Conservation (phyloP, 495 filamentous ascomycete species). For the Arthonia radiata region DNA sequence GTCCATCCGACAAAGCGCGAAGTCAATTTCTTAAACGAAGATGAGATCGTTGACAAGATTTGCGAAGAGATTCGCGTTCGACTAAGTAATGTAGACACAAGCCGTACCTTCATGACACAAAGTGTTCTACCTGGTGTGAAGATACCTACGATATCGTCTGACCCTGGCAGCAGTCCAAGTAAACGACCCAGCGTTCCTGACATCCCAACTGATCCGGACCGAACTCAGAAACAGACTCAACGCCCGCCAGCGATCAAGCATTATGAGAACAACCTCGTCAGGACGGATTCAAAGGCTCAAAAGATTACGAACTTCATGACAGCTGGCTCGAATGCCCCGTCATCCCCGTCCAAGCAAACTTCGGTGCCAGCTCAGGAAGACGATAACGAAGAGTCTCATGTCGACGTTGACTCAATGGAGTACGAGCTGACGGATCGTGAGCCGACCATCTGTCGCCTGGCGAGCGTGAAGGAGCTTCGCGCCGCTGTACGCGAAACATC, state of each 20-base stretch:
- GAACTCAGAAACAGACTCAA: slow-evolving; percentile 19
- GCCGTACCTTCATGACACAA: slow-evolving; percentile 83
- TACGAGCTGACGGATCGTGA: slow-evolving; percentile 52
- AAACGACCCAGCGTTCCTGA: slow-evolving; percentile 10
- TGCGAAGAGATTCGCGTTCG: slow-evolving; percentile 58
- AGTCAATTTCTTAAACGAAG: slow-evolving; percentile 95
- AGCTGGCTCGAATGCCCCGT: too few species aligned
- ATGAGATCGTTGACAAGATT: slow-evolving; percentile 79
- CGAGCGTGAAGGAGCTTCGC: slow-evolving; percentile 64
- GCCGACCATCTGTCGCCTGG: slow-evolving; percentile 38
- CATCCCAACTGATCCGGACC: slow-evolving; percentile 15
- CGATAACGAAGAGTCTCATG: too few species aligned
- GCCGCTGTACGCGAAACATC: slow-evolving; percentile 56
- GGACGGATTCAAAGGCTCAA: slow-evolving; percentile 69
- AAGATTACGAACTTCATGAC: too few species aligned
- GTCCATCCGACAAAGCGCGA: slow-evolving; percentile 95
- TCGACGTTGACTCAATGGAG: too few species aligned
- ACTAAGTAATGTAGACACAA: slow-evolving; percentile 75
- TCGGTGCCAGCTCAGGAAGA: too few species aligned
- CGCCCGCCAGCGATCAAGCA: slow-evolving; percentile 10
- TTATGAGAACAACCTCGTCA: slow-evolving; percentile 72
- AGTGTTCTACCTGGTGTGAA: slow-evolving; percentile 52
- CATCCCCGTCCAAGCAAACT: too few species aligned
- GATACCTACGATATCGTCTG: slow-evolving; percentile 10
- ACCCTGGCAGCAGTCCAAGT: slow-evolving; percentile 1